Base-by-base conservation (phyloP, 495 filamentous ascomycete species). In the Hypomontagnella submonticulosa region DNA sequence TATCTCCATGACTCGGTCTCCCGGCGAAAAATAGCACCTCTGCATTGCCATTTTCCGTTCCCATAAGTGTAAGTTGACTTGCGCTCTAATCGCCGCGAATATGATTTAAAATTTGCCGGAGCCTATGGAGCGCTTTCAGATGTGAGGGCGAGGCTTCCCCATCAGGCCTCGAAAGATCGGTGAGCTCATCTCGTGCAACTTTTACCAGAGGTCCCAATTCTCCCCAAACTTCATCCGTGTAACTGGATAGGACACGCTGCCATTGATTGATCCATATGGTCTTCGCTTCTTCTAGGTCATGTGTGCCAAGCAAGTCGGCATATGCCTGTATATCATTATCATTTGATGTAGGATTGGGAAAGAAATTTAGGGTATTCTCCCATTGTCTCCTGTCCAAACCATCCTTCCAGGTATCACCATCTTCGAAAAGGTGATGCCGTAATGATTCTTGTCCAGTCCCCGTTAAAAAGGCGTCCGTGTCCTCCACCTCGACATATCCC, bases 151-250 rank as follows among this genome's bases (percentile, higher is more conserved):
- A 59, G 13, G 44, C 54, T 19, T 58, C 65, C 33, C 34, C 58
- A 11, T 12, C 8, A n/a, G 49, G 19, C 11, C 27, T 51, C 16
- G 61, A 63, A 44, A 74, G 70, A 10, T 66, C 72, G 41, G 72
- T 76, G 36, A 90, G 73, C 70, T 93, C 90, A 48, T 77, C 69
- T 38, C 77, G 77, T n/a, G 90, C 89, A 43, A 85, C 82, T 58
- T 84, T 78, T 30, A 90, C 77, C 37, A 88, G 77, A n/a, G 86
- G 83, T 16, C 80, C 67, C 40, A 92, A 73, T 62, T 87, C 88
- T 60, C 90, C 91, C 90, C 91, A 94, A 9, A 94, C 89, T 58
- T 92, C 89, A 73, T 92, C 88, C 32, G 87, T 83, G 69, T 92
- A 92, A 32, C 79, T 76, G 36, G 83, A 87, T 66, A 92, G 81